Base-by-base conservation (phyloP, 805 yeast species). In the Candida koratica region DNA sequence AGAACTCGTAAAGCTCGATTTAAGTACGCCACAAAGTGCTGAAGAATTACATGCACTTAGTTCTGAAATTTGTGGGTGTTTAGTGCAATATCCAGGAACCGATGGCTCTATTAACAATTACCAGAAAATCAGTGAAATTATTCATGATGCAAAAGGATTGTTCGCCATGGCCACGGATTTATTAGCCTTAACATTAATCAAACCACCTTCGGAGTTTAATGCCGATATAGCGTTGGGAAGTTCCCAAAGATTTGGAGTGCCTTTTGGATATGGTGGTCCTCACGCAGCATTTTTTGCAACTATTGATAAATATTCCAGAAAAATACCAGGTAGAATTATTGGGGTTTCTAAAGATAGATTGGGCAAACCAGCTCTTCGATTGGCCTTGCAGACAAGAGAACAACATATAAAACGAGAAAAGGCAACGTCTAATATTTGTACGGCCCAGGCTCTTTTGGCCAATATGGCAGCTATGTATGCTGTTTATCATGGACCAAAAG, bases 231-330 rank as follows among this genome's bases (percentile, higher is more conserved):
- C 83, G 2, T 67, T 93, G 29, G 98, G 98, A 32, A 78, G 88
- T 6, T 75, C 97, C 4, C 98, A 93, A 70, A 74, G 98, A 60
- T 87, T 93, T 51, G 98, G 98, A 53, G 97, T 90, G 25, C 97
- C 98, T 37, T 76, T 90, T 68, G 98, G 97, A 5, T 93, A 79
- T 56, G 98, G 98, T 53, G 98, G 98, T 14, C 98, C 98, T 3
- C 98, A 93, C 60, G 97, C 98, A 31, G 98, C 96, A 0, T 93
- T 86, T 64, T 89, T 93, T 51, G 86, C 97, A 6, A 95, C 90
- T 26, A 72, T 77, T n/a, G 77, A 79, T 41, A 73, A 78, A 38
- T 71, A 83, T 49, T 85, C 86, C 55, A 78, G 98, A 56, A 93
- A 89, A 61, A 87, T 93, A 59, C 98, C 98, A 2, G 98, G 98